Evolutionary conservation across 1,139 yeast genomes (phyloP), one percentile per base, ranked within the genome.

Genomic region (Sugiyamaella neomexicana): DNA sequence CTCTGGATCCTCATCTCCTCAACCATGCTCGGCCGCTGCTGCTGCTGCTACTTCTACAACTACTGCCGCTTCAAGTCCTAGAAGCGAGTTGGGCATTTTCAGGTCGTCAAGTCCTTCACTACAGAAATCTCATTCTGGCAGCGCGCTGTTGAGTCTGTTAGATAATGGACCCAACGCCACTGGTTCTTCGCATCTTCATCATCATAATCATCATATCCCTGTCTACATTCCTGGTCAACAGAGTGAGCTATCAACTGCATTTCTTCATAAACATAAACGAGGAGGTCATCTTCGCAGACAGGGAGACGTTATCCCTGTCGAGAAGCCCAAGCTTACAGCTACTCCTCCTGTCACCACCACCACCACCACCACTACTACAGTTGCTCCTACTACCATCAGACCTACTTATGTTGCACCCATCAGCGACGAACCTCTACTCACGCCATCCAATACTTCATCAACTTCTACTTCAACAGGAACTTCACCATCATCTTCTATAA

Each of bases 211-310:
- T 34, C 47, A 42, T 36, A 36, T 36, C 13, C 46, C 46, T 31
- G 58, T 55, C 8, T 55, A 55, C 46, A 48, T 38, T 32, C 58
- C 58, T 20, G 53, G 58, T 10, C 54, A 47, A 45, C 46, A 54
- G 29, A 50, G 47, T 17, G 51, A 52, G 16, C 36, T 42, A 20
- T 59, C 62, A 12, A 57, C 61, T 16, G 53, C 61, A 10, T 59
- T 50, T 42, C 55, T 57, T 5, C 59, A 55, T 36, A 57, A 56
- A 46, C 56, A 54, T 10, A 54, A 46, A 20, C 51, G 60, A 23
- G 58, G 60, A 20, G 54, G 56, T 10, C 31, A 52, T 47, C 43
- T 55, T 44, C 34, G 43, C 12, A 48, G 34, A 36, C 27, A 43
- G n/a, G 55, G 37, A 31, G 51, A 40, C 13, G 41, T 16, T 12